These are phyloP conservation scores for Colletotrichum lentis DNA, from an alignment of 2,329 filamentous ascomycete genomes.

Conservation along the genomic window DNA sequence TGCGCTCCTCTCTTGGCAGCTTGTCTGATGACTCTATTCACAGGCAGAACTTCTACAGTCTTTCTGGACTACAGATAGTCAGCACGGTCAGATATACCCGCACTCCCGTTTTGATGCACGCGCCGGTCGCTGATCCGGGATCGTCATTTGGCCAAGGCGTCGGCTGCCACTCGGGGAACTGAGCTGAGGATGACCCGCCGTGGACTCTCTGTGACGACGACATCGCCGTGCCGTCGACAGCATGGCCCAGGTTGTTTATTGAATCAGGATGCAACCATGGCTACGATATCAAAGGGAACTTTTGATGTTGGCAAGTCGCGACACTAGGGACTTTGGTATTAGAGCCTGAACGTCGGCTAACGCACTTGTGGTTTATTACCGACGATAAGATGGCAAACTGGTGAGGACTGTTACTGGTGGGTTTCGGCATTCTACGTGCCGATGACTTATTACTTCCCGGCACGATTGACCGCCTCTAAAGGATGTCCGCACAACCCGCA, in stretches of 20 bases:
- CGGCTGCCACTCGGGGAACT: neutral
- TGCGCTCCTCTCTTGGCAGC: neutral
- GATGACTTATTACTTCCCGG: no score
- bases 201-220: conserved; percentile 3
- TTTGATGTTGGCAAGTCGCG: no score
- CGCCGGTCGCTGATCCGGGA: conserved; percentile 16
- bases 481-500: neutral
- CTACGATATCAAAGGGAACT: neutral
- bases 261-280: neutral
- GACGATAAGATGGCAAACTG: no score
- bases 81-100: no score
- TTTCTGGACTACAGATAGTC: neutral
- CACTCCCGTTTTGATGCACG: neutral
- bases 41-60: neutral
- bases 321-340: neutral
- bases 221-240: neutral
- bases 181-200: neutral
- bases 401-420: no score
- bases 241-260: neutral
- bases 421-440: no score
- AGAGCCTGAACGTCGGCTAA: neutral
- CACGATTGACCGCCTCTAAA: no score
- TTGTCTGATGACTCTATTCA: no score
- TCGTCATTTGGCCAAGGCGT: conserved; percentile 8
- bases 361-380: neutral